Base-by-base conservation (phyloP, 495 filamentous ascomycete genomes). In the Staphylotrichum tortipilum region DNA sequence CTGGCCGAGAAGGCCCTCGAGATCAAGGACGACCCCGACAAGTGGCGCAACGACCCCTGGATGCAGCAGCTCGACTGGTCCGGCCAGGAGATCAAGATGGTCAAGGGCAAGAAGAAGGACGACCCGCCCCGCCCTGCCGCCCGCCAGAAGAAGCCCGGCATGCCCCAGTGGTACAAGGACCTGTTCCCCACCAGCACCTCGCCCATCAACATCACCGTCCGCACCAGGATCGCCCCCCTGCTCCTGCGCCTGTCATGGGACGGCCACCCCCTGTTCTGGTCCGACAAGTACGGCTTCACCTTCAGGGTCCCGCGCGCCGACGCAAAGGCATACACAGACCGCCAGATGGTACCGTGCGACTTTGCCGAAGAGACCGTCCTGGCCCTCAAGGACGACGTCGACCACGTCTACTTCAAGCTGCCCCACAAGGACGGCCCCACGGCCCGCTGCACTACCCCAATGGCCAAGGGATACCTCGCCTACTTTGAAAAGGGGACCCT, bases 101-200 rank as follows among this genome's bases (percentile, higher is more conserved):
- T 80, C 6, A 95, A 95, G 65, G 84, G 82, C 5, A 95, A 92
- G 68, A 89, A 83, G 68, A 94, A 92, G 65, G 74, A 69, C 5
- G 86, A 90, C 46, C 82, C 84, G 24, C 83, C 84, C 2, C 75
- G 87, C 42, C 88, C 85, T 21, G 85, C 82, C 14, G 82, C 83
- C 3, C 74, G 85, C 22, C 91, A 96, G 68, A 97, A 96, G 72
- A 87, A 83, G 66, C 89, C 89, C 4, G 92, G 92, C 26, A 89
- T 87, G 86, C 92, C 92, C 0, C 76, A 85, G 53, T 99, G 92
- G 92, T 99, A 95, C 66, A 95, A 90, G 63, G 88, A 88, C 61
- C 69, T 97, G 17, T 94, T 94, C 53, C 47, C 74, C 2, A 87
- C 80, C 33, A 81, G 60, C 28, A 74, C 75, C 22, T 64, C 76